These are phyloP conservation scores for Symbiodinium natans DNA, from an alignment of 73 alveolate genomes.

Conservation along the genomic window DNA sequence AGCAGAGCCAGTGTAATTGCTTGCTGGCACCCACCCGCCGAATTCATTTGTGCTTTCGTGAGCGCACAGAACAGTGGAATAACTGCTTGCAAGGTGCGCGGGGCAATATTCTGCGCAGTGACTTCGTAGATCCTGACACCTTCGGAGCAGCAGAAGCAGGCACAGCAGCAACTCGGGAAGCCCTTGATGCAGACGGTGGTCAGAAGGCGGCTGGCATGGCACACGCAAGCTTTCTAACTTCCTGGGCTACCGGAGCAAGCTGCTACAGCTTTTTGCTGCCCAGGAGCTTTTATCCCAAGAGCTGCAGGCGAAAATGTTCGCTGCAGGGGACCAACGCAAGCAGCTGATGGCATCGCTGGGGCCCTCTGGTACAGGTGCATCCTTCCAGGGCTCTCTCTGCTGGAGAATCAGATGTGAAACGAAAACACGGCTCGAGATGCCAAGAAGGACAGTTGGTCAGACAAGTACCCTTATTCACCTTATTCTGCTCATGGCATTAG, in stretches of 20 bases:
- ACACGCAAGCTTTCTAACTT: background rate
- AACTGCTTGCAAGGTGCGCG: slow-evolving; percentile 12
- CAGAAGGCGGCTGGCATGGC: background rate
- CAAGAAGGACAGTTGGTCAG: too few species aligned
- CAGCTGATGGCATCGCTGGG: slow-evolving; percentile 89
- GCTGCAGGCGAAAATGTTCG: slow-evolving; percentile 73
- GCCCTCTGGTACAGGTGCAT: slow-evolving; percentile 88
- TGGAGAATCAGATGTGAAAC: too few species aligned
- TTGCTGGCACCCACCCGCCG: background rate
- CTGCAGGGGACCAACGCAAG: slow-evolving; percentile 87
- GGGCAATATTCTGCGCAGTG: slow-evolving; percentile 73
- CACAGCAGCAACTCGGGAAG: too few species aligned
- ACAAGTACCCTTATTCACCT: too few species aligned
- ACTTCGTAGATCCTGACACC: slow-evolving; percentile 83
- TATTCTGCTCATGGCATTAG: too few species aligned
- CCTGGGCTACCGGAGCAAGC: background rate
- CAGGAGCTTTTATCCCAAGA: slow-evolving; percentile 77
- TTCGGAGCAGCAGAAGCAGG: too few species aligned
- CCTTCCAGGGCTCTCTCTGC: slow-evolving; percentile 8
- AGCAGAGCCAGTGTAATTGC: background rate
- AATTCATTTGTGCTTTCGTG: too few species aligned
- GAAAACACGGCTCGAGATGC: too few species aligned
- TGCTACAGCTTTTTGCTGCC: background rate
- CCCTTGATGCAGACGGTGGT: too few species aligned
- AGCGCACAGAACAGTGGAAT: background rate